Evolutionary conservation across 2,329 filamentous ascomycete genomes (phyloP).

Genomic region (Microdochium bolleyi): DNA sequence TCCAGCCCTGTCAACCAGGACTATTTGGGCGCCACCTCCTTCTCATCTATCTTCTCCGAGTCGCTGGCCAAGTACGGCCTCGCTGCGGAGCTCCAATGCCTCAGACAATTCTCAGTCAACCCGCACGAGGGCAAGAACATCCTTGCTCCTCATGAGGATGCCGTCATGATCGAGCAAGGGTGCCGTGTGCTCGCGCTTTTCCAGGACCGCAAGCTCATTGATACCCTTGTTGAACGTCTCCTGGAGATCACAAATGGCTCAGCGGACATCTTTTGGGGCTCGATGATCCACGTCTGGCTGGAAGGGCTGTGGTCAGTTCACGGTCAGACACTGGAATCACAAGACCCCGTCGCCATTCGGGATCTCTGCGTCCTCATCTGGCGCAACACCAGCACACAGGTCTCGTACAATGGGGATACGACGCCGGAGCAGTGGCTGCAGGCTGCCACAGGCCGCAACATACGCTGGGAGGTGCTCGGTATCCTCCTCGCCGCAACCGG

Average conservation of each 20-base stretch:
- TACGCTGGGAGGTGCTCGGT: constrained; percentile 26
- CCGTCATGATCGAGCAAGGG: constrained; percentile 9
- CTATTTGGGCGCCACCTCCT: constrained; percentile 21
- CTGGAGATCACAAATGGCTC: constrained; percentile 19
- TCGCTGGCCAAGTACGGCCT: neutral
- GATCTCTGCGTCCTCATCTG: constrained; percentile 21
- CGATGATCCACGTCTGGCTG: constrained; percentile 24
- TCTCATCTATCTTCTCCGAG: constrained; percentile 21
- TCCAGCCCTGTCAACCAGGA: constrained; percentile 14
- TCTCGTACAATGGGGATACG: constrained; percentile 17
- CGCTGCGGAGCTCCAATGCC: neutral
- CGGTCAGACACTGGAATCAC: constrained; percentile 16
- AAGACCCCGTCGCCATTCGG: constrained; percentile 22
- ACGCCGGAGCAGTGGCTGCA: constrained; percentile 17
- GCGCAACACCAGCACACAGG: constrained; percentile 21
- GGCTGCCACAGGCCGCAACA: constrained; percentile 17
- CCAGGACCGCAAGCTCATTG: constrained; percentile 17
- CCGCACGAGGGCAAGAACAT: neutral
- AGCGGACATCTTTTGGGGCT: constrained; percentile 14
- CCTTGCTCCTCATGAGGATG: neutral
- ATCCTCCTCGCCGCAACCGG: constrained; percentile 20
- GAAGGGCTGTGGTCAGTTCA: constrained; percentile 16
- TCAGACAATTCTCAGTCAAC: neutral
- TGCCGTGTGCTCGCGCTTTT: constrained; percentile 22
- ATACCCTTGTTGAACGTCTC: constrained; percentile 17